Percentiles rank a stretch among this genome's conserved stretches.
These are phyloP conservation scores for Trichosanthes truncata DNA, from an alignment of 306 rosid species.

Conservation along the genomic window DNA sequence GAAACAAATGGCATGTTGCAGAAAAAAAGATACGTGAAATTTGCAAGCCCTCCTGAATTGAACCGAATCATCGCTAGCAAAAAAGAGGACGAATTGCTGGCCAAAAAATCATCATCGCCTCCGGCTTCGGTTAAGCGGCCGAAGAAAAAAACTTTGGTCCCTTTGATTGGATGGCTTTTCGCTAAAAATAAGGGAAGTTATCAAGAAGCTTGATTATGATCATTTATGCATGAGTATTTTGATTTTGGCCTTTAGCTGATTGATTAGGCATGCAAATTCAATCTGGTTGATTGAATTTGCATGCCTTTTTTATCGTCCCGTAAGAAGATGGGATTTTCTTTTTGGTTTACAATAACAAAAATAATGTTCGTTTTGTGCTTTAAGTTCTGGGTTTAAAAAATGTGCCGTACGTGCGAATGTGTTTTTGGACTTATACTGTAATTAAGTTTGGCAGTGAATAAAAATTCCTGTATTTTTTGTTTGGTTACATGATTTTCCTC, in stretches of 20 bases:
- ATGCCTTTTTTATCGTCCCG: too few relatives aligned
- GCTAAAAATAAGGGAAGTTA: conserved; percentile 32
- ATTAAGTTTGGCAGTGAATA: too few relatives aligned
- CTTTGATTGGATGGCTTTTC: conserved; percentile 64
- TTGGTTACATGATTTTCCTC: too few relatives aligned
- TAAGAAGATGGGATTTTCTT: too few relatives aligned
- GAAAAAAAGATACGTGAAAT: conserved; percentile 60
- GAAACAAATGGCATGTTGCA: background rate
- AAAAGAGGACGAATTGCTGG: conserved; percentile 8
- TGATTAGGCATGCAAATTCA: too few relatives aligned
- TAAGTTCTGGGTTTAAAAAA: too few relatives aligned
- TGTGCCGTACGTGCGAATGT: too few relatives aligned
- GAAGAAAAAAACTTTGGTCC: conserved; percentile 44
- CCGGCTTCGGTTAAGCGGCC: conserved; percentile 38
- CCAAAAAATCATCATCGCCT: conserved; percentile 4
- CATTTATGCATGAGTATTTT: background rate
- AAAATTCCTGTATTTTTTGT: too few relatives aligned
- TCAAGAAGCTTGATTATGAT: background rate
- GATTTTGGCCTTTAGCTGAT: background rate
- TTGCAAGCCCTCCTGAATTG: conserved; percentile 63
- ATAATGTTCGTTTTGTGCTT: too few relatives aligned
- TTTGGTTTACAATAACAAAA: too few relatives aligned
- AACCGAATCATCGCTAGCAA: conserved; percentile 35
- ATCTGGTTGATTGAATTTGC: too few relatives aligned
- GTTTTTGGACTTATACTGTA: too few relatives aligned